Evolutionary conservation across 2,329 filamentous ascomycete species (phyloP).

Genomic region (Thermoascus crustaceus): DNA sequence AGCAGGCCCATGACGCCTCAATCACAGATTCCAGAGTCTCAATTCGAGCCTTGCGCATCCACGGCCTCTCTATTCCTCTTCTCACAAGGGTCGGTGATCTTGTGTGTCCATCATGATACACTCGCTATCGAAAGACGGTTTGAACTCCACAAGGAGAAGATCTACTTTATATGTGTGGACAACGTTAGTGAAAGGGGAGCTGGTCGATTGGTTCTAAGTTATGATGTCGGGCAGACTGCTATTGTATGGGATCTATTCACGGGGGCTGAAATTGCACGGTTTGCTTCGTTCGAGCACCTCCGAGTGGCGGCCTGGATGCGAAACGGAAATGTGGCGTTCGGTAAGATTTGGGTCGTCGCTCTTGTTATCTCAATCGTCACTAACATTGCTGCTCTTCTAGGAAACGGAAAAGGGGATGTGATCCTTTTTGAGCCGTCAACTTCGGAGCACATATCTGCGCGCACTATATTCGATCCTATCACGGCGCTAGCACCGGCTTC

Average conservation of each 20-base stretch:
- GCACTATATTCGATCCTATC: slow-evolving; percentile 90
- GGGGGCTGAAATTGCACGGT: slow-evolving; percentile 82
- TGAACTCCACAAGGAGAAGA: slow-evolving; percentile 71
- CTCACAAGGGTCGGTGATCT: slow-evolving; percentile 68
- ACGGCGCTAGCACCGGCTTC: slow-evolving; percentile 83
- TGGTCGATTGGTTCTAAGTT: slow-evolving; percentile 82
- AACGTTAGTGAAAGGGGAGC: slow-evolving; percentile 81
- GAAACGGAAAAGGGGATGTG: slow-evolving; percentile 85
- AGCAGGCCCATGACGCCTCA: slow-evolving; percentile 39
- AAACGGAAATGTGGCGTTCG: slow-evolving; percentile 94
- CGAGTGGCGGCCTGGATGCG: slow-evolving; percentile 88
- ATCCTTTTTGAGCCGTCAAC: slow-evolving; percentile 91
- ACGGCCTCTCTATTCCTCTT: slow-evolving; percentile 89
- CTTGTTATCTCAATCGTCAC: too few relatives aligned
- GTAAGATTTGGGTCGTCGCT: slow-evolving; percentile 52
- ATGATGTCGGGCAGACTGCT: slow-evolving; percentile 80
- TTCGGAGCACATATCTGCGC: slow-evolving; percentile 81
- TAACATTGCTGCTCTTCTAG: slow-evolving; percentile 40
- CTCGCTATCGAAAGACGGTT: slow-evolving; percentile 83
- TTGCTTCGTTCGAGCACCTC: slow-evolving; percentile 81
- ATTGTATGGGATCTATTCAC: slow-evolving; percentile 97
- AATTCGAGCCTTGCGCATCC: slow-evolving; percentile 80
- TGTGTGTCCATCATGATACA: slow-evolving; percentile 88
- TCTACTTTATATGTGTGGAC: slow-evolving; percentile 78
- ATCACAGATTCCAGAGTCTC: slow-evolving; percentile 28